Evolutionary conservation across 495 filamentous ascomycete species (phyloP).

Genomic region (Chaetomium fimeti): DNA sequence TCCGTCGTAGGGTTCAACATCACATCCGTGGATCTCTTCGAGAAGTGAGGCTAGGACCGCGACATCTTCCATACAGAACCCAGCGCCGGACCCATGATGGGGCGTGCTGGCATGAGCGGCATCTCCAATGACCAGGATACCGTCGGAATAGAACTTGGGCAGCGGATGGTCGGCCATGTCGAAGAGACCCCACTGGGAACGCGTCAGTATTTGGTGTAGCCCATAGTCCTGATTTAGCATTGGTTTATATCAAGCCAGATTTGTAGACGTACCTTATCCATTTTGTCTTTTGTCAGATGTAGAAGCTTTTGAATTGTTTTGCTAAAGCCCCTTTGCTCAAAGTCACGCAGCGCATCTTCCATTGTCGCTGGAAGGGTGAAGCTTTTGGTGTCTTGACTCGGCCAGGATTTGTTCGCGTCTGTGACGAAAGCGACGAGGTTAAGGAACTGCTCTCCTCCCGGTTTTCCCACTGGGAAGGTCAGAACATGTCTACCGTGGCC

Average conservation of each 20-base stretch:
- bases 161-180: constrained; percentile 63
- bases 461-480: constrained; percentile 61
- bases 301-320: constrained; percentile 39
- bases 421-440: constrained; percentile 43
- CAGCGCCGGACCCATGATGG: constrained; percentile 67
- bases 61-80: constrained; percentile 68
- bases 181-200: constrained; percentile 55
- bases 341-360: constrained; percentile 58
- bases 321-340: constrained; percentile 49
- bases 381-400: neutral
- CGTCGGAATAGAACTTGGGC: constrained; percentile 54
- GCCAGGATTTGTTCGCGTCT: constrained; percentile 33
- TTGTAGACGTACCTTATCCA: constrained; percentile 22
- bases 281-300: constrained; percentile 29
- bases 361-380: constrained; percentile 32
- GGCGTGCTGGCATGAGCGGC: constrained; percentile 70
- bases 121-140: constrained; percentile 62
- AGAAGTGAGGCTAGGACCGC: constrained; percentile 59
- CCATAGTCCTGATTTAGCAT: too few relatives aligned
- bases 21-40: constrained; percentile 33
- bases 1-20: constrained; percentile 26
- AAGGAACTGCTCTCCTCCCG: constrained; percentile 54
- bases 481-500: constrained; percentile 59
- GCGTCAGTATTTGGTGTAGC: constrained; percentile 30
- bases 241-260: neutral